These are phyloP conservation scores for Hypoxylon sp. DNA, from an alignment of 2,329 filamentous ascomycete genomes.

Conservation along the genomic window DNA sequence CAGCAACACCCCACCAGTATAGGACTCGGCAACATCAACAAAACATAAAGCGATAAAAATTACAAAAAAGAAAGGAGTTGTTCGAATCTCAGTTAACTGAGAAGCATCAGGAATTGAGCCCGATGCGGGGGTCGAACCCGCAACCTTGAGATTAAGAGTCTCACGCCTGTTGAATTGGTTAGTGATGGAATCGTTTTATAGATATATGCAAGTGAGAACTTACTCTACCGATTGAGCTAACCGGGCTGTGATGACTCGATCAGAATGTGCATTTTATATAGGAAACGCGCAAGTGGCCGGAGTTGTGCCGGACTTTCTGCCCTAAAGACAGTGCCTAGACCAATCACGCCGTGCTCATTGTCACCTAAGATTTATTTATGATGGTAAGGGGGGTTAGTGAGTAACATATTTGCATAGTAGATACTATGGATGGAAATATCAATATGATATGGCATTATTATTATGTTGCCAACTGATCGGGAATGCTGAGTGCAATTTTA, in stretches of 20 bases:
- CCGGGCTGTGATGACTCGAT: conserved; percentile 50
- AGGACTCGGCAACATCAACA: background rate
- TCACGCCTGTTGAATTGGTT: conserved; percentile 57
- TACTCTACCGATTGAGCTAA: conserved; percentile 74
- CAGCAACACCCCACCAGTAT: too few relatives aligned
- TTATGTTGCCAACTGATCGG: too few relatives aligned
- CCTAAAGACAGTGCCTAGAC: background rate
- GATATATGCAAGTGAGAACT: background rate
- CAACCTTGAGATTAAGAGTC: conserved; percentile 65
- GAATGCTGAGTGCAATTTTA: too few relatives aligned
- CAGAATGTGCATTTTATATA: background rate
- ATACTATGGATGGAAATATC: too few relatives aligned
- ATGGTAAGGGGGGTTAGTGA: too few relatives aligned
- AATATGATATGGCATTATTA: too few relatives aligned
- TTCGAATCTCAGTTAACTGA: conserved; percentile 22
- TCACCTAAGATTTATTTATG: too few relatives aligned
- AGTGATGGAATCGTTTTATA: background rate
- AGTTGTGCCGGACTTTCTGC: conserved; percentile 13
- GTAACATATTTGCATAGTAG: too few relatives aligned
- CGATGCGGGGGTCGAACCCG: conserved; percentile 58
- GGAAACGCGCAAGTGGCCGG: conserved; percentile 4
- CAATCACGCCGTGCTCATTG: too few relatives aligned
- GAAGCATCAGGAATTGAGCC: conserved; percentile 54
- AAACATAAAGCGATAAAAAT: conserved; percentile 14
- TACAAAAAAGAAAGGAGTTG: conserved; percentile 19